A percentile compares a stretch with the other conserved stretches of the same genome.
phyloP scores from a whole-genome alignment of 306 rosid species.

The Parietaria judaica region DNA sequence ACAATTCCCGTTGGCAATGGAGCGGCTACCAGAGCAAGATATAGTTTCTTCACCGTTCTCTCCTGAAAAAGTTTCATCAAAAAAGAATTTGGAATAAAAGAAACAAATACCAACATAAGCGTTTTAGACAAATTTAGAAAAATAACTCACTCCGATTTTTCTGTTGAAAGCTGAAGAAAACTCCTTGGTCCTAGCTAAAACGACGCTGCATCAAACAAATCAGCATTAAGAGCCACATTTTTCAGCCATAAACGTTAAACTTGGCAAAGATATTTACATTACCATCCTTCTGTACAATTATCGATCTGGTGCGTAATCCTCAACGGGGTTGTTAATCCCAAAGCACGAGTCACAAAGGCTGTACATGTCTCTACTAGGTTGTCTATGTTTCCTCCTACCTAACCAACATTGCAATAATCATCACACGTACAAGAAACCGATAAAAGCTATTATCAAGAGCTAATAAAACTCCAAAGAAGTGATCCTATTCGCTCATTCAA shows the following conservation, averaged over 20 bases:
- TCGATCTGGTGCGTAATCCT: conserved; percentile 93
- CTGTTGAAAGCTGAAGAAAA: conserved; percentile 80
- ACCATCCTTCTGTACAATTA: conserved; percentile 99
- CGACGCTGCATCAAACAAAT: conserved; percentile 51
- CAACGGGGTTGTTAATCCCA: conserved; percentile 65
- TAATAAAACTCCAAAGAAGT: background rate
- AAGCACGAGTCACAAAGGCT: conserved; percentile 80
- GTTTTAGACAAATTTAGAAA: background rate
- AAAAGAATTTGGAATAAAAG: too few species aligned
- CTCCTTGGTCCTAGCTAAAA: conserved; percentile 73
- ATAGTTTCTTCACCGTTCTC: conserved; percentile 80
- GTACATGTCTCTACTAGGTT: conserved; percentile 90
- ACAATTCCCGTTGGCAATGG: conserved; percentile 60
- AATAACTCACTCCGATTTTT: conserved; percentile 67
- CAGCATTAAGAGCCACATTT: conserved; percentile 16
- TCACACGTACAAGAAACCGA: too few species aligned
- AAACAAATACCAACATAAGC: background rate
- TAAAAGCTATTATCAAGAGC: too few species aligned
- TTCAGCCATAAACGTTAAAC: background rate
- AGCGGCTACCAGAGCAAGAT: conserved; percentile 84
- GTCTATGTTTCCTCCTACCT: conserved; percentile 11
- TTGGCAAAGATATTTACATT: conserved; percentile 9
- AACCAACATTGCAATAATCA: background rate
- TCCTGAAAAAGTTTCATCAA: conserved; percentile 32
- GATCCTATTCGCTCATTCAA: background rate